A percentile compares a stretch with the other conserved stretches of the same genome.
Evolutionary conservation across 179 eudicot genomes (phyloP).

Genomic region (Silene noctiflora): DNA sequence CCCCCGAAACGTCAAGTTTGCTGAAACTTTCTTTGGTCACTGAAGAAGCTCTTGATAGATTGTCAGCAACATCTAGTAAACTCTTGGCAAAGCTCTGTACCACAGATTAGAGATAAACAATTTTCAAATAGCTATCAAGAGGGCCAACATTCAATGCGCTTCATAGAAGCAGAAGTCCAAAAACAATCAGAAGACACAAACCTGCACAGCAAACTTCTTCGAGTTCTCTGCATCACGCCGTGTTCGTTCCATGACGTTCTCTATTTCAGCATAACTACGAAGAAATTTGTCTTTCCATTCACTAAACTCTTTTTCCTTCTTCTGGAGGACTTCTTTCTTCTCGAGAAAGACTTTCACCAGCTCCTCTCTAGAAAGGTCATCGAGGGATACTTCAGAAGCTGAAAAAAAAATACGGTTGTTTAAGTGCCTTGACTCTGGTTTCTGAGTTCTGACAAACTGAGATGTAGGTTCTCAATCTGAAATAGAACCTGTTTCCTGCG

Average conservation of each 20-base stretch:
- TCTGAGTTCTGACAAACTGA: slow-evolving; percentile 23
- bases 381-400: slow-evolving; percentile 56
- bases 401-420: slow-evolving; percentile 48
- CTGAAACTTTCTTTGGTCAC: slow-evolving; percentile 70
- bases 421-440: slow-evolving; percentile 39
- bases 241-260: slow-evolving; percentile 84
- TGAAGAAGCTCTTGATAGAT: slow-evolving; percentile 77
- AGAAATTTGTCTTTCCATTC: slow-evolving; percentile 73
- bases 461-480: slow-evolving; percentile 28
- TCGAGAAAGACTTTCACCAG: slow-evolving; percentile 71
- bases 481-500: slow-evolving; percentile 45
- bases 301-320: slow-evolving; percentile 61
- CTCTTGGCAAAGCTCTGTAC: slow-evolving; percentile 89
- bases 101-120: not conserved
- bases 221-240: slow-evolving; percentile 88
- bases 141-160: slow-evolving; percentile 1
- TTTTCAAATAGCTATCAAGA: slow-evolving; percentile 7
- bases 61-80: slow-evolving; percentile 95
- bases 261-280: slow-evolving; percentile 82
- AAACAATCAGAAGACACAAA: slow-evolving; percentile 23
- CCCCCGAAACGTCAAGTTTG: slow-evolving; percentile 74
- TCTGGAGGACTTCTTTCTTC: slow-evolving; percentile 59
- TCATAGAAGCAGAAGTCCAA: not conserved
- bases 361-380: slow-evolving; percentile 70
- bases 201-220: slow-evolving; percentile 96